Base-by-base conservation (phyloP, 192 early-diverging fungal genomes). In the Gryganskiella cystojenkinii region DNA sequence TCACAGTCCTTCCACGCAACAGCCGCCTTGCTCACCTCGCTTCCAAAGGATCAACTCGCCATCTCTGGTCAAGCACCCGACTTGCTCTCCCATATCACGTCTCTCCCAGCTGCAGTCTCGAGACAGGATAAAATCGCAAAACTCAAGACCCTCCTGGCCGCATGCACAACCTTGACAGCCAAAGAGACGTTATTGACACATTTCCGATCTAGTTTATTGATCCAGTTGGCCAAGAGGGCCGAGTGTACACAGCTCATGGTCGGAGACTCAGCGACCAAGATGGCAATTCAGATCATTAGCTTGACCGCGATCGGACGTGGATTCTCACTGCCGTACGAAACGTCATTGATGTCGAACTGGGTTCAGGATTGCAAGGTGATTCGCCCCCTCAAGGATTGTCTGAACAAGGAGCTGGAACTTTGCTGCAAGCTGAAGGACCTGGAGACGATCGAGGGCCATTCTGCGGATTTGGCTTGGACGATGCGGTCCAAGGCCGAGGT, bases 261-360 rank as follows among this genome's bases (percentile, higher is more conserved):
- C 54, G 96, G 92, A 11, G 92, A 95, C 71, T 92, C 90, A 34
- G 87, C 89, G 9, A 95, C 95, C 3, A 86, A 92, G 30, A 80
- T 95, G 28, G 94, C 95, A 0, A 88, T 92, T 42, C 88, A 88
- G 56, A 87, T 91, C 25, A 88, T 98, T 42, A 79, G 93, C 8
- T 61, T 89, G 42, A 95, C 93, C 30, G 90, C 92, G 43, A 90
- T 92, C 57, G 96, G 96, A 13, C 91, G 93, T 34, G 96, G 96
- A n/a, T 92, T 90, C 61, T 90, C 88, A 28, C 69, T 97, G 27
- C 92, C 95, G 6, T 67, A 92, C 13, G 94, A 96, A 46, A 88
- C 92, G 7, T 85, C 89, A 0, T 64, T 85, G 9, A 87, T 90
- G 50, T 80, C 82, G 10, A 35, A 57, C 8, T 93, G 86, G 82